A percentile compares a stretch with the other conserved stretches of the same genome.
phyloP scores from a whole-genome alignment of 75 land plant species.

The Azolla pinnata region DNA sequence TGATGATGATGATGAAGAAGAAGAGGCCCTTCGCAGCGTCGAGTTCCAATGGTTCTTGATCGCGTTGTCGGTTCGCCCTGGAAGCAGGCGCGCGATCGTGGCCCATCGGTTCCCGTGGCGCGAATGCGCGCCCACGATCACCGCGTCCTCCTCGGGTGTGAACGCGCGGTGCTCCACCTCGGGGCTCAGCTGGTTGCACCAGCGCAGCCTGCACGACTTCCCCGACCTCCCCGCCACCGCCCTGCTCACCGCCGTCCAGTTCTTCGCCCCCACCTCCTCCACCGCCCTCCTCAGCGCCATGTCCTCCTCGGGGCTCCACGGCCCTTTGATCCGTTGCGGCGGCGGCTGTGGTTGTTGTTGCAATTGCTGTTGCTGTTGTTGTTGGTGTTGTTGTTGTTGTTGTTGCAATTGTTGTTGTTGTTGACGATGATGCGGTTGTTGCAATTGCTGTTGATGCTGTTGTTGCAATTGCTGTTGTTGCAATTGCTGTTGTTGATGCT shows the following conservation, averaged over 20 bases:
- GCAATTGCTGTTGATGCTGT: no score
- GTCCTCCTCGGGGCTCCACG: slow-evolving; percentile 89
- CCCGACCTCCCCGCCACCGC: slow-evolving; percentile 68
- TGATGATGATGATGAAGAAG: no score
- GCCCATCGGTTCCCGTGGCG: slow-evolving; percentile 86
- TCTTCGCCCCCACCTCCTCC: slow-evolving; percentile 63
- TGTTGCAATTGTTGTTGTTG: no score
- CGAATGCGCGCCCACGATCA: slow-evolving; percentile 53
- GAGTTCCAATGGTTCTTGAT: slow-evolving; percentile 90
- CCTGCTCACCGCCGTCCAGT: slow-evolving; percentile 79
- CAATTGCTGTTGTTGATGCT: no score
- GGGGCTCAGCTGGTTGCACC: slow-evolving; percentile 87
- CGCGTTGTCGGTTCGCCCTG: slow-evolving; percentile 79
- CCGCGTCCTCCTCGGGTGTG: slow-evolving; percentile 55
- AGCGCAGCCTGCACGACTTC: slow-evolving; percentile 64
- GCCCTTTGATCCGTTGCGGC: slow-evolving; percentile 83
- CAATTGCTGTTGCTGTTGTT: no score
- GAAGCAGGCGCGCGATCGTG: slow-evolving; percentile 64
- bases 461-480: no score
- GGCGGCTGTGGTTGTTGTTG: no score
- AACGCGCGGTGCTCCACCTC: slow-evolving; percentile 76
- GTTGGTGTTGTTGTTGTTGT: no score
- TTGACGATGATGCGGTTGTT: no score
- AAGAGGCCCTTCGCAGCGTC: slow-evolving; percentile 63
- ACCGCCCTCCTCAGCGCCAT: slow-evolving; percentile 47